These are phyloP conservation scores for Dryadomyces quercus-mongolicae DNA, from an alignment of 2,329 filamentous ascomycete species.

Conservation along the genomic window DNA sequence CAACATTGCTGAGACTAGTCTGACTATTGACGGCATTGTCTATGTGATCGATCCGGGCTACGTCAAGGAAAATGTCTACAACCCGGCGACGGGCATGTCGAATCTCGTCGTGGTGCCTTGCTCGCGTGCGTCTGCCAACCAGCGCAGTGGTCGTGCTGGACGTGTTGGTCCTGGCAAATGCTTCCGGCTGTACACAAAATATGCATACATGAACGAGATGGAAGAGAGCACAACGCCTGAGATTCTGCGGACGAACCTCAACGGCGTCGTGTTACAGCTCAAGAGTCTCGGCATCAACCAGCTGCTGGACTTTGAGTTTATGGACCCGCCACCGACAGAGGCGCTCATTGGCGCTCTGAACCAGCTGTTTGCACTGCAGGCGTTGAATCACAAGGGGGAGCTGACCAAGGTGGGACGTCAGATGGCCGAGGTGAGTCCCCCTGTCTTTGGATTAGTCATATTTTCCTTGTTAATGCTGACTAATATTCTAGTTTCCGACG, in stretches of 20 bases:
- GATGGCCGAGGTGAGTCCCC: constrained; percentile 64
- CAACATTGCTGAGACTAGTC: constrained; percentile 91
- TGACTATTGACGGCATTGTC: constrained; percentile 92
- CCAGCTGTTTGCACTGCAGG: constrained; percentile 81
- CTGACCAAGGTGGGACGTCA: constrained; percentile 84
- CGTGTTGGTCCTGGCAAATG: constrained; percentile 87
- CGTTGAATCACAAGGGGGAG: constrained; percentile 76
- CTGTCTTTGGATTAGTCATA: neutral
- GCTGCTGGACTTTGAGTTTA: constrained; percentile 87
- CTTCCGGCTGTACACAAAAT: constrained; percentile 88
- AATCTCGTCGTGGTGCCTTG: constrained; percentile 84
- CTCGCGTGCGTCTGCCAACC: constrained; percentile 83
- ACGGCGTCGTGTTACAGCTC: constrained; percentile 68
- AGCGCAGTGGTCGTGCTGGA: constrained; percentile 83
- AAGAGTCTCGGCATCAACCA: constrained; percentile 90
- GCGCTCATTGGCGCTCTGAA: constrained; percentile 82
- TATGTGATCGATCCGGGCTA: constrained; percentile 95
- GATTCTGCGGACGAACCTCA: constrained; percentile 83
- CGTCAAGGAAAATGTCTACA: constrained; percentile 91
- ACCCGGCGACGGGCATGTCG: constrained; percentile 84
- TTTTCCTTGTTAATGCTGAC: neutral
- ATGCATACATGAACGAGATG: constrained; percentile 88
- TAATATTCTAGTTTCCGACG: constrained; percentile 9
- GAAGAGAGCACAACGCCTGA: constrained; percentile 87
- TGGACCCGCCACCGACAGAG: constrained; percentile 85